Conservation (phyloP, 225 moss, liverwort and hornwort genomes). For the Lunularia cruciata region DNA sequence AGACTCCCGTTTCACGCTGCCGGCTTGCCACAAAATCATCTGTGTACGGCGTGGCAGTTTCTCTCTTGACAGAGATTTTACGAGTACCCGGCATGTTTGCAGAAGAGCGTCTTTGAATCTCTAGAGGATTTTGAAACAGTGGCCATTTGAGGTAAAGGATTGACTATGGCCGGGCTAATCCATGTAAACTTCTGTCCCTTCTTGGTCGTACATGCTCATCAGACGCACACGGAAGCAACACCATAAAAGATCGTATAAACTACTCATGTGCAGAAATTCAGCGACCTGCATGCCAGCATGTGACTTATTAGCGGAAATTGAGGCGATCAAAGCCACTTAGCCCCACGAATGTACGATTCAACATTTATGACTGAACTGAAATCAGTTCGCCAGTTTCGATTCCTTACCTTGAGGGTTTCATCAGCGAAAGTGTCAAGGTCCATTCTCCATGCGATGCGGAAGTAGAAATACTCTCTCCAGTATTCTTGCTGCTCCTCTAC, state of each 20-base stretch:
- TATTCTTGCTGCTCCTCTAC: conserved; percentile 43
- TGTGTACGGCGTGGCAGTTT: no score
- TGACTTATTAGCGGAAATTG: background rate
- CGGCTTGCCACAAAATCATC: no score
- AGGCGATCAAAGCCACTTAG: background rate
- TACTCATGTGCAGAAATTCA: conserved; percentile 31
- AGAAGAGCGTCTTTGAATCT: no score
- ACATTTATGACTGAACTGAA: background rate
- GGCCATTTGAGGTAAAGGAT: no score
- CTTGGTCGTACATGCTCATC: conserved; percentile 10
- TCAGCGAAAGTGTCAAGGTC: conserved; percentile 48
- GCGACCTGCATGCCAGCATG: conserved; percentile 31
- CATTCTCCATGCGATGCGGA: conserved; percentile 37
- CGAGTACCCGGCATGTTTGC: no score
- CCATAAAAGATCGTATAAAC: conserved; percentile 40
- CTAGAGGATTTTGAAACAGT: no score
- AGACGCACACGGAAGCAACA: conserved; percentile 44
- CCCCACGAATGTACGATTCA: background rate
- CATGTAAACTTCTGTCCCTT: conserved; percentile 6
- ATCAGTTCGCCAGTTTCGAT: background rate
- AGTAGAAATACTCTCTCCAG: conserved; percentile 44
- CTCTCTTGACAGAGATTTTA: no score
- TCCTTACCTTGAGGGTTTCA: conserved; percentile 38
- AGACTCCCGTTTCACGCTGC: no score
- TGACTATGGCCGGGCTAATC: conserved; percentile 10